Percentiles rank a stretch among this genome's conserved stretches.
Conservation (phyloP, 148 eudicot genomes). For the Rhododendron henanense region DNA sequence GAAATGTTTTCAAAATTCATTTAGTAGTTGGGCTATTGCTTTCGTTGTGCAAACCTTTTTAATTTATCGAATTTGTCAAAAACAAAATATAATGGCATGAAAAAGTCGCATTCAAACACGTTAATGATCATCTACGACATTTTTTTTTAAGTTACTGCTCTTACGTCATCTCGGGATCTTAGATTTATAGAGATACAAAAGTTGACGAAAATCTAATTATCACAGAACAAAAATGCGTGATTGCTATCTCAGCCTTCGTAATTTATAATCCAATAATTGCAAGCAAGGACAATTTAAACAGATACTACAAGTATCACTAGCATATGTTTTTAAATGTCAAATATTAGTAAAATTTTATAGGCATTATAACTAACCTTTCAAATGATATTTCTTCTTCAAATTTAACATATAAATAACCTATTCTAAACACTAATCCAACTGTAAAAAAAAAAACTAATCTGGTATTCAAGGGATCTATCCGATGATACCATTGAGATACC, state of each 20-base stretch:
- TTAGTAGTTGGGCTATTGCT: neutral
- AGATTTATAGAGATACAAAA: neutral
- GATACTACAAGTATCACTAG: neutral
- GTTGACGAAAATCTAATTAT: neutral
- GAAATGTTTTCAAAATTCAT: neutral
- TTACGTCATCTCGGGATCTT: neutral
- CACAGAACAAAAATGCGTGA: neutral
- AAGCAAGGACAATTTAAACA: neutral
- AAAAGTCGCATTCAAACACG: neutral
- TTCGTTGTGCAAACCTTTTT: neutral
- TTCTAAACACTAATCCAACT: neutral
- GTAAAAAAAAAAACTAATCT: neutral
- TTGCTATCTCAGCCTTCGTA: neutral
- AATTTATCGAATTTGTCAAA: neutral
- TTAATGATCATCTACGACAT: neutral
- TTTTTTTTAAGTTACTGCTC: neutral
- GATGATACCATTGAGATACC: neutral
- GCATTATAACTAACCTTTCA: neutral
- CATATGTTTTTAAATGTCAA: too few species aligned
- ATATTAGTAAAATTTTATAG: too few species aligned
- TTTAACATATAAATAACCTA: neutral
- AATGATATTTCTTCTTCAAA: neutral
- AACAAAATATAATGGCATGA: neutral
- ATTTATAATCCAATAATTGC: neutral
- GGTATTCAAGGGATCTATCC: neutral